A percentile compares a stretch with the other conserved stretches of the same genome.
These are phyloP conservation scores for Elongisporangium senticosum DNA, from an alignment of 352 stramenopile species.

Conservation along the genomic window DNA sequence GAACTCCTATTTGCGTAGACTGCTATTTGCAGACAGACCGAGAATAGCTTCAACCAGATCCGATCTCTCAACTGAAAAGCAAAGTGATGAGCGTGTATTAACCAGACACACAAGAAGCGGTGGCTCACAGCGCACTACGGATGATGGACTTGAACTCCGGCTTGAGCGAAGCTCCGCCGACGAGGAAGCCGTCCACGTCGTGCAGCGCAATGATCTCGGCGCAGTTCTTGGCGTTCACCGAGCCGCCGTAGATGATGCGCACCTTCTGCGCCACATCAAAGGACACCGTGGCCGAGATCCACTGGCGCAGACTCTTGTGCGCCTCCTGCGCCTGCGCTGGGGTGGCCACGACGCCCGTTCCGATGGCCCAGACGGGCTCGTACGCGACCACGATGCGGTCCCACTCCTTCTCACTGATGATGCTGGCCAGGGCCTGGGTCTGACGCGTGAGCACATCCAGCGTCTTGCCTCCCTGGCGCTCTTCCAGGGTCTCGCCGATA, in stretches of 20 bases:
- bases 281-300: conserved; percentile 51
- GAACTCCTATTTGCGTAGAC: neutral
- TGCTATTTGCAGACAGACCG: neutral
- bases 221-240: conserved; percentile 85
- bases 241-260: conserved; percentile 86
- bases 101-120: too few relatives aligned
- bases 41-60: neutral
- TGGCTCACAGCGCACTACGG: conserved; percentile 21
- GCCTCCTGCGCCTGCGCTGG: conserved; percentile 90
- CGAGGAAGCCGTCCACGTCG: conserved; percentile 85
- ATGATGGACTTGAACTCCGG: conserved; percentile 87
- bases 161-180: conserved; percentile 87
- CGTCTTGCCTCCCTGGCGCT: conserved; percentile 81
- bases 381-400: conserved; percentile 90
- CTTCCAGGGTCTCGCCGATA: conserved; percentile 90
- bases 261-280: conserved; percentile 44
- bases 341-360: conserved; percentile 90
- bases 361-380: conserved; percentile 95
- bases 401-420: conserved; percentile 73
- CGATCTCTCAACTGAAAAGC: neutral
- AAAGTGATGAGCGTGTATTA: neutral
- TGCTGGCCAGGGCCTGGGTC: conserved; percentile 84
- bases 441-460: conserved; percentile 90
- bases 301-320: conserved; percentile 76
- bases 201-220: conserved; percentile 73